Percentiles rank a stretch among this genome's conserved stretches.
These are phyloP conservation scores for Alternaria brassicae DNA, from an alignment of 2,329 filamentous ascomycete genomes.

Conservation along the genomic window DNA sequence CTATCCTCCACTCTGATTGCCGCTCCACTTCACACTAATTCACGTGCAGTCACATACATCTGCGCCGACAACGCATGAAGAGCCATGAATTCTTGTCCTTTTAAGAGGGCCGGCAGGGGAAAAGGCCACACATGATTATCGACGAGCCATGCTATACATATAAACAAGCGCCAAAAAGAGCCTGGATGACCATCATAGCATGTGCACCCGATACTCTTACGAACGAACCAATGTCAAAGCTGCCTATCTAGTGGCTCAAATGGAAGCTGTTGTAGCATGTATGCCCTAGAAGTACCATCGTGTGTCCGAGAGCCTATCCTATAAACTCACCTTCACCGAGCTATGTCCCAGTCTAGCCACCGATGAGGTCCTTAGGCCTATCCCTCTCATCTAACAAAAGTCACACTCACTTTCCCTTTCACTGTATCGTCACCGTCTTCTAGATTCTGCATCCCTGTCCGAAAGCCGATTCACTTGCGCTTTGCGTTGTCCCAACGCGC, in stretches of 20 bases:
- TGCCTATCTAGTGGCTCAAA: neutral
- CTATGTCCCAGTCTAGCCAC: neutral
- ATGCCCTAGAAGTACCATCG: neutral
- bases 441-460: neutral
- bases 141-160: neutral
- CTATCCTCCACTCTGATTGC: neutral
- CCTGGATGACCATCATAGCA: neutral
- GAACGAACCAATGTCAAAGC: neutral
- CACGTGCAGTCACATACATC: slow-evolving; percentile 39
- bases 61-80: slow-evolving; percentile 39
- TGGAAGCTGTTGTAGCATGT: neutral
- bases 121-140: neutral
- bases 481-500: neutral
- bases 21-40: slow-evolving; percentile 15
- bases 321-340: neutral
- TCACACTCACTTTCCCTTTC: neutral
- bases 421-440: neutral
- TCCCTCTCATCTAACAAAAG: neutral
- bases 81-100: neutral
- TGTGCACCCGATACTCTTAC: neutral
- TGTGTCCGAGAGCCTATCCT: neutral
- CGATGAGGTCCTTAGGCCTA: neutral
- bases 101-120: neutral
- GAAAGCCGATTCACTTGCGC: neutral
- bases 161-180: neutral